Conservation (phyloP, 2,329 filamentous ascomycete genomes). For the Penicillium sp. region DNA sequence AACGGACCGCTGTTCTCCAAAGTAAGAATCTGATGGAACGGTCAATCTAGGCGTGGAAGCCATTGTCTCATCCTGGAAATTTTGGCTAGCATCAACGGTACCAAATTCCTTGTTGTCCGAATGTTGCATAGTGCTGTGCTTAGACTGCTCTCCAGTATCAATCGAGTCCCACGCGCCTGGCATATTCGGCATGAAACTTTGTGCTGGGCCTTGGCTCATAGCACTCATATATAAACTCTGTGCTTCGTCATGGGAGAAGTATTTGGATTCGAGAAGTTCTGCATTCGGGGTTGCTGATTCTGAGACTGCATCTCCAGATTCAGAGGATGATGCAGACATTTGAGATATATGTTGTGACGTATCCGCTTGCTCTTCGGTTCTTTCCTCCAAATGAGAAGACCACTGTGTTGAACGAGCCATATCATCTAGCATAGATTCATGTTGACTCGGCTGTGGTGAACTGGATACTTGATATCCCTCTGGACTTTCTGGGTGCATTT, state of each 20-base stretch:
- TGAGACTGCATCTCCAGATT: constrained; percentile 25
- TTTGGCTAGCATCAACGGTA: background rate
- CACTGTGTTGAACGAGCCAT: background rate
- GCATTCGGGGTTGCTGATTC: constrained; percentile 26
- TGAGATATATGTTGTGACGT: constrained; percentile 7
- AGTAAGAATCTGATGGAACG: constrained; percentile 16
- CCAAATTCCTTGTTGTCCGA: background rate
- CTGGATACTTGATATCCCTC: background rate
- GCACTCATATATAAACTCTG: constrained; percentile 58
- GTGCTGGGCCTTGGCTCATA: constrained; percentile 45
- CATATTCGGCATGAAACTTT: constrained; percentile 35
- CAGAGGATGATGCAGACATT: constrained; percentile 20
- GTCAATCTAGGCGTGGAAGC: constrained; percentile 33
- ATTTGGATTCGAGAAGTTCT: constrained; percentile 47
- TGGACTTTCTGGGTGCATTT: background rate
- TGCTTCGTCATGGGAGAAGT: constrained; percentile 52
- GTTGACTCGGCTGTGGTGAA: background rate
- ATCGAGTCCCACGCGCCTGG: constrained; percentile 45
- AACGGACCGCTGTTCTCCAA: constrained; percentile 10
- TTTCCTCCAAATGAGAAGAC: background rate
- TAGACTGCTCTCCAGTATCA: constrained; percentile 13
- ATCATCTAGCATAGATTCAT: background rate
- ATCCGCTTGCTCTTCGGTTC: background rate
- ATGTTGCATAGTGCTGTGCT: background rate
- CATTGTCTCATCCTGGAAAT: background rate